phyloP scores from a whole-genome alignment of 192 early-diverging fungal genomes.

The Gonapodya prolifera region DNA sequence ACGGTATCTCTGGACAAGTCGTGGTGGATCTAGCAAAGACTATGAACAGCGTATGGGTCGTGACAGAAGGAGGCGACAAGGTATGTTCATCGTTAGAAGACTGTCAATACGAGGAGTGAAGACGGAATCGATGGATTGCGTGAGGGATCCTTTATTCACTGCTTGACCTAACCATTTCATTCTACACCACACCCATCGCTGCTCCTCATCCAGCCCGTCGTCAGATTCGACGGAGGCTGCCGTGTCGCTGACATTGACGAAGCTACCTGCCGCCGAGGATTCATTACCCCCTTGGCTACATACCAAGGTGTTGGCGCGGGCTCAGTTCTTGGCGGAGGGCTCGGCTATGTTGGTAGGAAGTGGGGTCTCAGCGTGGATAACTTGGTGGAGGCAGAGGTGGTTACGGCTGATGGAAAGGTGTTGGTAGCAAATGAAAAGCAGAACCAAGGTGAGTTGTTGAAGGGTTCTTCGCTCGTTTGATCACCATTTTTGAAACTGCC shows the following conservation, averaged over 20 bases:
- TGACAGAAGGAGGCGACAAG: neutral
- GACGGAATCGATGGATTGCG: neutral
- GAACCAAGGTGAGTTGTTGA: neutral
- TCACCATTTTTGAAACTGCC: neutral
- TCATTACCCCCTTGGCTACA: neutral
- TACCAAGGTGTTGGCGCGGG: constrained; percentile 4
- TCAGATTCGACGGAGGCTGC: neutral
- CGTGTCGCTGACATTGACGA: constrained; percentile 6
- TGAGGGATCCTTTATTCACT: neutral
- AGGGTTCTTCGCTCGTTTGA: neutral
- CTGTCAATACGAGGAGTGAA: neutral
- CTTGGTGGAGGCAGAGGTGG: constrained; percentile 1
- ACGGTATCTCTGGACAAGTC: neutral
- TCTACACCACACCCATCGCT: neutral
- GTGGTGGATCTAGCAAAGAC: neutral
- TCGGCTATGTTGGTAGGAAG: neutral
- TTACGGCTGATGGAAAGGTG: neutral
- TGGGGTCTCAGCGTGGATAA: neutral
- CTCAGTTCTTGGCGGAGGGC: neutral
- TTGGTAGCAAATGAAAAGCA: neutral
- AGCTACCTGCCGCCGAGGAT: neutral
- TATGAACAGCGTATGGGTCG: constrained; percentile 4
- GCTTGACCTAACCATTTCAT: neutral
- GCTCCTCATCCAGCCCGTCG: neutral
- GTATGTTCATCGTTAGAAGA: neutral